Conservation (phyloP, 768 basidiomycete species). For the Rhodotorula graminis region DNA sequence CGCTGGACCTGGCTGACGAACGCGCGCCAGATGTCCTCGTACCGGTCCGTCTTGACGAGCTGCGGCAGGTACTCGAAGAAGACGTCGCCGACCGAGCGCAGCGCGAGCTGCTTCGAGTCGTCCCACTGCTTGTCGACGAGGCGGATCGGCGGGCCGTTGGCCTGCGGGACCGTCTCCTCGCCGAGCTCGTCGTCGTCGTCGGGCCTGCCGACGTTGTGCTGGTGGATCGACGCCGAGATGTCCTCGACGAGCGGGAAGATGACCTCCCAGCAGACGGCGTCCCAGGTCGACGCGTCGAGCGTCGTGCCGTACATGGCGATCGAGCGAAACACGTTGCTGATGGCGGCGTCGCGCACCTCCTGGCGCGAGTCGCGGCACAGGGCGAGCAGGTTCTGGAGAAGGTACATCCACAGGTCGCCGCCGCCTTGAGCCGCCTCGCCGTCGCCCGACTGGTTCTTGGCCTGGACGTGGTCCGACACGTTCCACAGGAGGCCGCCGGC, state of each 20-base stretch:
- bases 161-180: conserved; percentile 28
- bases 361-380: conserved; percentile 74
- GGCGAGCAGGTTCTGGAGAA: conserved; percentile 74
- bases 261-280: conserved; percentile 83
- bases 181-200: conserved; percentile 15
- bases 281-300: conserved; percentile 76
- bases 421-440: conserved; percentile 63
- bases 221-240: conserved; percentile 39
- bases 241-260: conserved; percentile 79
- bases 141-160: conserved; percentile 26
- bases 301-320: conserved; percentile 89
- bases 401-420: conserved; percentile 85
- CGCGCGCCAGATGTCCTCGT: conserved; percentile 65
- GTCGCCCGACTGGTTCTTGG: conserved; percentile 57
- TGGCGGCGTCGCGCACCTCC: conserved; percentile 87
- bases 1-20: conserved; percentile 70
- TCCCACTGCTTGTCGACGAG: conserved; percentile 61
- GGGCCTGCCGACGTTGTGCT: conserved; percentile 58
- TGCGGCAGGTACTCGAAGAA: conserved; percentile 74
- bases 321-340: conserved; percentile 89
- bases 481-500: conserved; percentile 92
- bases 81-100: conserved; percentile 76
- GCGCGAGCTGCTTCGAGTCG: conserved; percentile 78
- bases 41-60: conserved; percentile 67
- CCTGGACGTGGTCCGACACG: conserved; percentile 89